phyloP scores from a whole-genome alignment of 2,329 filamentous ascomycete species.

The Cladosporium sphaerospermum region DNA sequence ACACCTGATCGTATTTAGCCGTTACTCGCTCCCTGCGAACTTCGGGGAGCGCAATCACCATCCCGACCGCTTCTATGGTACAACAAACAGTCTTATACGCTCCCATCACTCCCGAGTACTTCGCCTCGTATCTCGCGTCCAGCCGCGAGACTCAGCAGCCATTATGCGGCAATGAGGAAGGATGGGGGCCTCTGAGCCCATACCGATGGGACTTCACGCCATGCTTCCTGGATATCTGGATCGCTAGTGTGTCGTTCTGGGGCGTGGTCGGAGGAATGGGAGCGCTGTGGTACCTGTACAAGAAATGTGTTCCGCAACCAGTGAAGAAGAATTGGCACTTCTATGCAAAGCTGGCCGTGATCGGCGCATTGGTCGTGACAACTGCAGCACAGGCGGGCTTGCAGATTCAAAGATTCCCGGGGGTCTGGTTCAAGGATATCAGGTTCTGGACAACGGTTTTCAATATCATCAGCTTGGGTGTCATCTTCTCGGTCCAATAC shows the following conservation, averaged over 20 bases:
- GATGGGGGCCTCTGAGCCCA: conserved; percentile 89
- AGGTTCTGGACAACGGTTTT: conserved; percentile 74
- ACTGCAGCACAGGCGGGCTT: conserved; percentile 66
- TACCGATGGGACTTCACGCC: conserved; percentile 90
- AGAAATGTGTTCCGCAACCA: conserved; percentile 58
- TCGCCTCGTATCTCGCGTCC: conserved; percentile 27
- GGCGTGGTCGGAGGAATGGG: conserved; percentile 71
- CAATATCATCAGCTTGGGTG: conserved; percentile 63
- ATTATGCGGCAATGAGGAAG: conserved; percentile 82
- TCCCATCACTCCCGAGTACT: conserved; percentile 9
- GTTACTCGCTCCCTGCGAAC: background rate
- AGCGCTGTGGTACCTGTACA: conserved; percentile 74
- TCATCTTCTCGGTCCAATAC: conserved; percentile 78
- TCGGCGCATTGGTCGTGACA: conserved; percentile 62
- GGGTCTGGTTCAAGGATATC: conserved; percentile 73
- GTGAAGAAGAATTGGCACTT: conserved; percentile 86
- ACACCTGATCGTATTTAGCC: background rate
- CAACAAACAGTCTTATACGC: conserved; percentile 12
- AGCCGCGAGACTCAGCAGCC: conserved; percentile 47
- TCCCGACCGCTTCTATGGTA: conserved; percentile 11
- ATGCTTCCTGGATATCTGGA: conserved; percentile 91
- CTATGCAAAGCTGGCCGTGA: conserved; percentile 74
- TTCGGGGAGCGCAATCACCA: background rate
- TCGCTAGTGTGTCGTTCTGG: conserved; percentile 67
- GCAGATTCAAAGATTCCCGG: conserved; percentile 64